These are phyloP conservation scores for Aspergillus phoenicis DNA, from an alignment of 2,329 filamentous ascomycete genomes.

Conservation along the genomic window DNA sequence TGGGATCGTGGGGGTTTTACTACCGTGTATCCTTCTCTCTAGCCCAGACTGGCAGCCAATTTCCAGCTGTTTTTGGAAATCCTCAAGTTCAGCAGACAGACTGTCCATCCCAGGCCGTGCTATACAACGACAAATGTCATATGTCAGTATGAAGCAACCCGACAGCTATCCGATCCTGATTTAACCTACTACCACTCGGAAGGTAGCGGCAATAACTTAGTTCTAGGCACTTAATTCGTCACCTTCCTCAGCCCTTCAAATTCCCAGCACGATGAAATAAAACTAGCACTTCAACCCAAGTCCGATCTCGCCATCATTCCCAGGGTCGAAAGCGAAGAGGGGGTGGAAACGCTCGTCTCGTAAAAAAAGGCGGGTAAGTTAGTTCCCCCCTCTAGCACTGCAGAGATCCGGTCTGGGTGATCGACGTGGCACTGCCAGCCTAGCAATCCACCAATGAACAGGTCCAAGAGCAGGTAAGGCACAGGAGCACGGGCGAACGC, in stretches of 20 bases:
- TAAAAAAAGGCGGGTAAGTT: slow-evolving; percentile 3
- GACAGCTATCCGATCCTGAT: neutral
- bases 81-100: neutral
- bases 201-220: neutral
- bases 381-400: neutral
- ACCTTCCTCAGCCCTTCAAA: too few species aligned
- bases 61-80: neutral
- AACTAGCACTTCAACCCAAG: neutral
- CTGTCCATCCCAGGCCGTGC: neutral
- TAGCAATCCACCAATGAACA: neutral
- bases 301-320: neutral
- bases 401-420: slow-evolving; percentile 7
- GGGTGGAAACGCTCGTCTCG: neutral
- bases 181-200: neutral
- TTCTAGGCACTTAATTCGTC: neutral
- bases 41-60: neutral
- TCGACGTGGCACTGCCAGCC: slow-evolving; percentile 15
- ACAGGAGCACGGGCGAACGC: neutral
- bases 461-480: neutral
- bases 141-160: slow-evolving; percentile 3
- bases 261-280: neutral
- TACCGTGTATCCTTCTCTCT: neutral
- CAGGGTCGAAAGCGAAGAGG: neutral
- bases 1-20: neutral
- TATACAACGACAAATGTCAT: neutral